Evolutionary conservation across 2,329 filamentous ascomycete genomes (phyloP).

Genomic region (Mycogone perniciosa): DNA sequence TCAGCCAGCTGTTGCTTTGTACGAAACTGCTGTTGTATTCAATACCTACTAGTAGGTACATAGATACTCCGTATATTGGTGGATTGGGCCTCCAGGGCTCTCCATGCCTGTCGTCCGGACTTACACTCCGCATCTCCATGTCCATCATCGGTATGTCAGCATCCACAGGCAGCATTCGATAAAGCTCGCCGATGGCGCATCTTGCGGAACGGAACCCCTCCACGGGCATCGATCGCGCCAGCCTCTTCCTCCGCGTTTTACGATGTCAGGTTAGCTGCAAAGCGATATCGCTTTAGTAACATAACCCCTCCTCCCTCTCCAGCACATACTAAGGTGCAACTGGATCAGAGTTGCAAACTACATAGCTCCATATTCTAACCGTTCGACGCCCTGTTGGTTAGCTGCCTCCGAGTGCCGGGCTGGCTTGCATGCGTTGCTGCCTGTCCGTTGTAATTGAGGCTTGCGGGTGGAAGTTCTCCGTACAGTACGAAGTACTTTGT

Average conservation of each 20-base stretch:
- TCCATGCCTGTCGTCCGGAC: not conserved
- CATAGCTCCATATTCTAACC: not conserved
- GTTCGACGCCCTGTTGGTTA: not conserved
- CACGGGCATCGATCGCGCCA: constrained; percentile 2
- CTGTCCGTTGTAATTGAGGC: constrained; percentile 2
- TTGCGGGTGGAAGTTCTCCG: not conserved
- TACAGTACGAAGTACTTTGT: too few relatives aligned
- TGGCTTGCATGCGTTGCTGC: constrained; percentile 9
- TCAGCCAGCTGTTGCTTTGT: too few relatives aligned
- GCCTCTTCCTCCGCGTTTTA: not conserved
- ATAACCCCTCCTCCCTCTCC: not conserved
- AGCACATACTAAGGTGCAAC: not conserved
- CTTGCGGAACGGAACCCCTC: not conserved
- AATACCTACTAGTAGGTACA: too few relatives aligned
- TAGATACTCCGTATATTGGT: too few relatives aligned
- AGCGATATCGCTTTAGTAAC: not conserved
- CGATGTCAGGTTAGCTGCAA: not conserved
- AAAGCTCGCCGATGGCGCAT: not conserved
- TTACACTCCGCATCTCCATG: not conserved
- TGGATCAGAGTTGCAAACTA: not conserved
- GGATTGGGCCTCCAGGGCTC: not conserved
- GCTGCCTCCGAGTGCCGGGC: constrained; percentile 4
- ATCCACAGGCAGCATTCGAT: not conserved
- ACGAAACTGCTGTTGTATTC: too few relatives aligned
- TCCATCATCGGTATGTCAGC: not conserved